Evolutionary conservation across 495 filamentous ascomycete genomes (phyloP).

Genomic region (Ascodesmis nigricans): DNA sequence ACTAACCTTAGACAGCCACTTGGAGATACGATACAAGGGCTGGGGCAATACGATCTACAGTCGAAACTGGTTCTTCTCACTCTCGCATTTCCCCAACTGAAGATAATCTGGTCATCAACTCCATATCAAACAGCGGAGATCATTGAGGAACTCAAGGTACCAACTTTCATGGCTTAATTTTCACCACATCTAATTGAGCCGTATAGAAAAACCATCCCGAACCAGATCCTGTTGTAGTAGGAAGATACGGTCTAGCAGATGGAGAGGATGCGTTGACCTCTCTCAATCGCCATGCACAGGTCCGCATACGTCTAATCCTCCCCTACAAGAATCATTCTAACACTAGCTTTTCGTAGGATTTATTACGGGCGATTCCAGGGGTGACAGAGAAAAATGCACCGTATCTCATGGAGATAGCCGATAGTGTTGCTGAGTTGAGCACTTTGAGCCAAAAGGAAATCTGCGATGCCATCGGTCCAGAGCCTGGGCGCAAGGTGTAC

Average conservation of each 20-base stretch:
- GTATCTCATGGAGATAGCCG: constrained; percentile 45
- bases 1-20: constrained; percentile 15
- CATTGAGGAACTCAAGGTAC: constrained; percentile 62
- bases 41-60: constrained; percentile 41
- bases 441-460: constrained; percentile 66
- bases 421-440: constrained; percentile 59
- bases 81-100: constrained; percentile 70
- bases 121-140: constrained; percentile 97
- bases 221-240: constrained; percentile 74
- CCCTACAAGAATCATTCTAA: background rate
- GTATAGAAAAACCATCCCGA: constrained; percentile 47
- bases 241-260: constrained; percentile 55
- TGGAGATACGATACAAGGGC: constrained; percentile 15
- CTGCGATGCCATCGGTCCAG: constrained; percentile 48
- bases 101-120: constrained; percentile 79
- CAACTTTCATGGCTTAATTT: background rate
- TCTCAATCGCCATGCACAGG: constrained; percentile 39
- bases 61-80: constrained; percentile 81
- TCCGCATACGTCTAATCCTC: constrained; percentile 2
- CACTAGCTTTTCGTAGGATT: constrained; percentile 35
- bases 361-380: constrained; percentile 68
- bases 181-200: background rate
- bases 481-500: constrained; percentile 54
- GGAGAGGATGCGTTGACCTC: constrained; percentile 30
- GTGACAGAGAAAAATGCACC: constrained; percentile 57